Base-by-base conservation (phyloP, 129 eudicot species). In the Arctium minus region DNA sequence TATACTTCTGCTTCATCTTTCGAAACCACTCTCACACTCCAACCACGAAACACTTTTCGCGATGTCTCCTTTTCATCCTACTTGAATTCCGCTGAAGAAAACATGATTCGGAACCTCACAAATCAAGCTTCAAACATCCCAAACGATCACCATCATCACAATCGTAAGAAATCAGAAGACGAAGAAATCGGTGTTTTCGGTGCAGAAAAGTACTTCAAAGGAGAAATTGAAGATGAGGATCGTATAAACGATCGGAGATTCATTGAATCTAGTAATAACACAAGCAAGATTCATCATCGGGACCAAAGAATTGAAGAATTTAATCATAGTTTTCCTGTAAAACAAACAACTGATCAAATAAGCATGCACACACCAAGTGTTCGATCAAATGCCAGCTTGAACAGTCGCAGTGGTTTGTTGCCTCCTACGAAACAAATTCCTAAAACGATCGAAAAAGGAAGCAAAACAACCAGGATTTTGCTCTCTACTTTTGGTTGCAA, bases 131-230 rank as follows among this genome's bases (percentile, higher is more conserved):
- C 79, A 6, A 65, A 84, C 6, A 32, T 38, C 75, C 67, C 86
- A 53, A 69, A 75, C 1, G 79, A 85, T 17, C 90, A 78, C 1
- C 35, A 68, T 62, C 67, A 60, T 60, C 8, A 72, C 5, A 80
- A 76, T 60, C 82, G 79, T 73, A 74, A 40, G 8, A 88, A 87
- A 82, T 40, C 85, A 11, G 76, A 76, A 17, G 92, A 92, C 22
- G 85, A 62, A 86, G 99, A 95, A 81, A 90, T 95, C 5, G 97
- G 81, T 11, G 89, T 95, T 10, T 95, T 95, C 64, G 86, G 91
- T 84, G 99, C 99, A 0, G 94, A 93, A 69, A 95, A 88, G 85
- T 95, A 95, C 87, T 95, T 93, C 89, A 87, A 86, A 67, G 94
- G 93, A 29, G 92, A 78, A 73, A 82, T 90, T 42, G 90, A 81